Evolutionary conservation across 805 yeast species (phyloP).

Genomic region (Ogataea thermomethanolica): DNA sequence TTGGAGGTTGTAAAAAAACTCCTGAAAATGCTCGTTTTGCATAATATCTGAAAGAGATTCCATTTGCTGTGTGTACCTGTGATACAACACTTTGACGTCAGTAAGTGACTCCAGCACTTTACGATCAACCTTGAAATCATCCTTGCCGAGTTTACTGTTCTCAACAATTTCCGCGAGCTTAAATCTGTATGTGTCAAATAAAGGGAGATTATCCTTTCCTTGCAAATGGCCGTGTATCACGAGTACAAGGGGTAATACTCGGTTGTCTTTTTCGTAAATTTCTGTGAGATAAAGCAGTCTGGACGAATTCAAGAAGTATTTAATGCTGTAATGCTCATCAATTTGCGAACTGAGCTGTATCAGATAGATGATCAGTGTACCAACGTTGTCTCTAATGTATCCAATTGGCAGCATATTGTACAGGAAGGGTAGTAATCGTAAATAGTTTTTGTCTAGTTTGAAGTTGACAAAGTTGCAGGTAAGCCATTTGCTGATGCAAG

Average conservation of each 20-base stretch:
- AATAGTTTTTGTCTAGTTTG: conserved; percentile 16
- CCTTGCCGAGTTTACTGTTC: conserved; percentile 5
- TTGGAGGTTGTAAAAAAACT: conserved; percentile 9
- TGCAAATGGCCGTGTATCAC: conserved; percentile 16
- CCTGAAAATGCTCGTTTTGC: conserved; percentile 5
- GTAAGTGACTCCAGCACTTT: conserved; percentile 7
- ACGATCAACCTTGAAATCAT: conserved; percentile 17
- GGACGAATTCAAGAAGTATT: conserved; percentile 22
- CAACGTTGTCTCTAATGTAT: conserved; percentile 23
- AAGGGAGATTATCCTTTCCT: conserved; percentile 6
- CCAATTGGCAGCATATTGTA: conserved; percentile 29
- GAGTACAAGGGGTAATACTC: conserved; percentile 16
- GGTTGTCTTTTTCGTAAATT: conserved; percentile 19
- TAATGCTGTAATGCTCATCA: conserved; percentile 19
- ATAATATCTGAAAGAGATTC: background rate
- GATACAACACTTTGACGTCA: conserved; percentile 12
- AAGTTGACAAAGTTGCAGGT: conserved; percentile 23
- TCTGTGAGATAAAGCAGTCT: conserved; percentile 21
- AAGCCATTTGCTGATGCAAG: conserved; percentile 20
- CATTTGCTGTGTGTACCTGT: conserved; percentile 6
- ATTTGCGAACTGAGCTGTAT: conserved; percentile 16
- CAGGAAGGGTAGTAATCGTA: conserved; percentile 22
- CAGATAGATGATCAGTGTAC: conserved; percentile 21
- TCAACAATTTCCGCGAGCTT: conserved; percentile 14
- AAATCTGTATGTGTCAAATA: conserved; percentile 22